Evolutionary conservation across 1,284 basidiomycete species (phyloP), one percentile per base, ranked within the genome.

Genomic region (Hemileia vastatrix): DNA sequence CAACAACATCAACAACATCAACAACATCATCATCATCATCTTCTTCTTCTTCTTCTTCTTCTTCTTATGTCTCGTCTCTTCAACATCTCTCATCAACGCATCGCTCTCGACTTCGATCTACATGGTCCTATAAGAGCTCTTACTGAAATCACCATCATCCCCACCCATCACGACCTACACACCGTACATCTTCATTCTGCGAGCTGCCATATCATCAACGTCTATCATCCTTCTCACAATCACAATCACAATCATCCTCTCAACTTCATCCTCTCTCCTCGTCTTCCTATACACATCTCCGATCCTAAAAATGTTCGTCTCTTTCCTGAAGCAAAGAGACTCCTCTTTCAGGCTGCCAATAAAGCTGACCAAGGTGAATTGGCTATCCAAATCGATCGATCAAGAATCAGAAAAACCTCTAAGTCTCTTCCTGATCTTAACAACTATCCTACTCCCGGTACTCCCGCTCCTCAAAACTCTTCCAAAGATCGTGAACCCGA

Each of bases 61-160:
- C n/a, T n/a, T n/a, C n/a, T n/a, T n/a, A n/a, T n/a, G n/a, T n/a
- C n/a, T 40, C 45, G 60, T 11, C 53, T 54, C 19, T 76, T 76
- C 58, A 66, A 70, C 6, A 61, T 76, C 27, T 70, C 70, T 79
- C 88, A 93, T 78, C 90, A 93, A 81, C 89, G 89, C 75, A 88
- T 92, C 57, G 87, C 88, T 65, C 79, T 93, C 67, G 89, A 93
- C 78, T 84, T 93, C 66, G 86, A 89, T 79, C 90, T 93, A 77
- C 81, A 83, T 23, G 88, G 88, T 15, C 79, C 79, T 71, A 80
- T 89, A 68, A 87, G 86, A 83, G 88, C 88, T 77, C 67, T 81
- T 66, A 93, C 91, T 21, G 91, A 95, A 78, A 83, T 95, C 69
- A 89, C 88, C 18, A 81, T 95, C 62, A 77, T 87, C 36, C 92